These are phyloP conservation scores for Lentinus polychrous DNA, from an alignment of 1,284 basidiomycete species.

Conservation along the genomic window DNA sequence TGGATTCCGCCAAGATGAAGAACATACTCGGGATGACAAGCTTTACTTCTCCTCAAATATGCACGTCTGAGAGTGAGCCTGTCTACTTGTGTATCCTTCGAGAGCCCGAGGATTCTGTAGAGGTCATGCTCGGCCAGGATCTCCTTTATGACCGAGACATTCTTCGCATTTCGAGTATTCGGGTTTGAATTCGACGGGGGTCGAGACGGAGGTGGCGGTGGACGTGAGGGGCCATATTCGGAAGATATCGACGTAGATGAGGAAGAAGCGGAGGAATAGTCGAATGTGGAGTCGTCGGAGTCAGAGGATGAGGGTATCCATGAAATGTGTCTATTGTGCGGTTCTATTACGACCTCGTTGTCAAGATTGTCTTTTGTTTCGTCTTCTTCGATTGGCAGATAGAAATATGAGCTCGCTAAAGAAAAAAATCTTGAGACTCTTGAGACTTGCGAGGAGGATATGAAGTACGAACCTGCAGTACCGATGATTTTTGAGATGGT, in stretches of 20 bases:
- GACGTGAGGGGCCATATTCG: constrained; percentile 7
- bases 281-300: constrained; percentile 16
- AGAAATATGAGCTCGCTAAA: constrained; percentile 51
- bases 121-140: constrained; percentile 57
- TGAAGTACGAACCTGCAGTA: constrained; percentile 11
- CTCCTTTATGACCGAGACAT: constrained; percentile 34
- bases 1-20: background rate
- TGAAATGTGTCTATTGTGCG: constrained; percentile 35
- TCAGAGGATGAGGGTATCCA: constrained; percentile 28
- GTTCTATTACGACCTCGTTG: constrained; percentile 32
- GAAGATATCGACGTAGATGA: constrained; percentile 19
- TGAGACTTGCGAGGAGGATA: background rate
- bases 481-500: constrained; percentile 43
- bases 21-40: constrained; percentile 80
- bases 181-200: constrained; percentile 10
- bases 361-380: constrained; percentile 22
- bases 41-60: constrained; percentile 68
- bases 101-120: constrained; percentile 67
- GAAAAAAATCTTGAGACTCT: too few species aligned
- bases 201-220: constrained; percentile 13
- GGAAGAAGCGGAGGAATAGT: constrained; percentile 18
- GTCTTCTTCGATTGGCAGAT: constrained; percentile 52
- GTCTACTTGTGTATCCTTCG: constrained; percentile 46
- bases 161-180: constrained; percentile 14
- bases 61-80: constrained; percentile 63